Evolutionary conservation across 768 basidiomycete genomes (phyloP), one percentile per base, ranked within the genome.

Genomic region (Mycena galericulata): DNA sequence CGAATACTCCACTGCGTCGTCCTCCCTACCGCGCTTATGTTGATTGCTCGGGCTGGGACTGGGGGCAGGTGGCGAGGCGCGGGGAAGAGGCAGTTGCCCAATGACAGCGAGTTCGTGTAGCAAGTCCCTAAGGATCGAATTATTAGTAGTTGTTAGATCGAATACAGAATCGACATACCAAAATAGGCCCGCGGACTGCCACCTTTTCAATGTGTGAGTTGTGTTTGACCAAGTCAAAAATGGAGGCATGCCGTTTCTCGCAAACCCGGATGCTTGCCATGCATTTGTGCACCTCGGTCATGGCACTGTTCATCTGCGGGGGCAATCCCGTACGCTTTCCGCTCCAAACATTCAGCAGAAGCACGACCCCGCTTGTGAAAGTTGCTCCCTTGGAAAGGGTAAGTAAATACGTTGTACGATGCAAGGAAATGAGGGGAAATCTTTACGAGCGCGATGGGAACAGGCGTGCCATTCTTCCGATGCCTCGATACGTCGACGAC

Each of bases 241-340:
- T 2, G 10, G 22, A 10, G 8, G 32, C 57, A 50, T 27, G 55
- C 68, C 65, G 56, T 26, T 58, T n/a, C 49, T 68, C 66, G 26
- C 65, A 64, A 1, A 61, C 51, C 2, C 77, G 75, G 26, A 83
- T 76, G 1, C 77, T 78, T 4, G 76, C 72, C 69, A 85, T 77
- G 69, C 83, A 85, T 57, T 78, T 77, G 62, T 80, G 75, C 29
- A 86, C 82, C 69, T 86, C 85, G 11, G 36, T 34, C 4, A 70
- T 66, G 22, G 69, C 65, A 32, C 61, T 54, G 70, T 78, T 77
- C 50, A 78, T 63, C 47, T 84, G 81, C 55, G 69, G 68, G 14
- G 64, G 49, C 20, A 75, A 30, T 30, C 82, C 75, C 24, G 70
- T 73, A 61, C 75, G 78, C 59, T 77, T 81, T 43, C 75, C 81